Evolutionary conservation across 495 filamentous ascomycete genomes (phyloP), one percentile per base, ranked within the genome.

Genomic region (Hypomontagnella submonticulosa): DNA sequence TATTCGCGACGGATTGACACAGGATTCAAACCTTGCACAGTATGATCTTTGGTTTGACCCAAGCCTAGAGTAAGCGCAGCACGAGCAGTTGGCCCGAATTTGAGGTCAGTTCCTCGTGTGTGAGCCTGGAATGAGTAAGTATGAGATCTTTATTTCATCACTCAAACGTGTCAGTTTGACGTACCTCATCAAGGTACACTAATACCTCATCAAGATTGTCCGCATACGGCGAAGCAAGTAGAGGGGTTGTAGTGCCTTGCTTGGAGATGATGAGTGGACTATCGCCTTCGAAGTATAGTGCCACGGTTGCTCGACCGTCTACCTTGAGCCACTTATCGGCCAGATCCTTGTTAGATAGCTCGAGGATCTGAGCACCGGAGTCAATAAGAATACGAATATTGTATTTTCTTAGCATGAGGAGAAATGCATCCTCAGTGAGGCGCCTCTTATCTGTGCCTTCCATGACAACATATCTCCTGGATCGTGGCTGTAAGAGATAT

Each of bases 91-190:
- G 54, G 19, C 0, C 79, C 79, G 15, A 84, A 63, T 52, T 77
- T 79, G 10, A 84, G 68, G 54, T 84, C 82, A 1, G 77, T 83
- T 1, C 82, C 82, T 13, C 82, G 64, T 0, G 81, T 84, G 54
- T 84, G 81, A 10, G 77, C 76, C 69, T 69, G 12, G 32, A 37
- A 4, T 11, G 18, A 56, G 56, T 50, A 5, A 61, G 48, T 13
- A 4, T 46, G 18, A 15, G 8, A 11, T 33, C n/a, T 16, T 33
- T 15, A 11, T 30, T 10, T 44, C n/a, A n/a, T n/a, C n/a, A n/a
- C n/a, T n/a, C n/a, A n/a, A n/a, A n/a, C n/a, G n/a, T n/a, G n/a
- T n/a, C n/a, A 18, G 37, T 27, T 27, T 11, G 42, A 42, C 52
- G 16, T 55, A 67, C 65, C 40, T 67, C 65, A 13, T 68, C 65